Percentiles rank a stretch among this genome's conserved stretches.
Evolutionary conservation across 2,329 filamentous ascomycete genomes (phyloP).

Genomic region (Sclerotiophoma versabilis): DNA sequence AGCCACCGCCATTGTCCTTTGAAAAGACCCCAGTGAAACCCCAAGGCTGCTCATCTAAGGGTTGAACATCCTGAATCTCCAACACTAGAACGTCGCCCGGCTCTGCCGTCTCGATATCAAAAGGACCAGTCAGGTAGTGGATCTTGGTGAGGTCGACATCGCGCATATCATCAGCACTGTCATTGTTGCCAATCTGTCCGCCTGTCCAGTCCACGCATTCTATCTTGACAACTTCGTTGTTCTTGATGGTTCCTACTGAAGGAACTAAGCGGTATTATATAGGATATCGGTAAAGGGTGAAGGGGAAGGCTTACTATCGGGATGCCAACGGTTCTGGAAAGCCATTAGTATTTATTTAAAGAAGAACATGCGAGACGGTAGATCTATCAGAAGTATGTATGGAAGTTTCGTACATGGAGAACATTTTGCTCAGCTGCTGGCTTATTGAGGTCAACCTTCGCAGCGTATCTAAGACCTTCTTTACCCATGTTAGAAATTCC

Average conservation of each 20-base stretch:
- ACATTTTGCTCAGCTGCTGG: constrained; percentile 73
- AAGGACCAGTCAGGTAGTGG: constrained; percentile 89
- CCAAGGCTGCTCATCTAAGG: constrained; percentile 85
- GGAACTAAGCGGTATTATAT: constrained; percentile 66
- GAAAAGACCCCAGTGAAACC: constrained; percentile 87
- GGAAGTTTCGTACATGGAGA: constrained; percentile 69
- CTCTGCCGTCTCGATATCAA: constrained; percentile 82
- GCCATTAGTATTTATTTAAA: neutral
- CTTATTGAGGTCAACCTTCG: constrained; percentile 76
- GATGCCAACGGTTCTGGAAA: constrained; percentile 88
- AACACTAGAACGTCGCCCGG: constrained; percentile 86
- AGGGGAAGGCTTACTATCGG: constrained; percentile 68
- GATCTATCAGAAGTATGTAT: neutral
- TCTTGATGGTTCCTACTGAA: constrained; percentile 73
- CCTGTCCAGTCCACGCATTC: constrained; percentile 81
- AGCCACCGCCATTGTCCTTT: constrained; percentile 83
- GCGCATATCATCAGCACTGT: constrained; percentile 85
- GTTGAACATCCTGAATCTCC: constrained; percentile 93
- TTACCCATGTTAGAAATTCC: constrained; percentile 52
- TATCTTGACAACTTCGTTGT: constrained; percentile 89
- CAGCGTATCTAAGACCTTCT: constrained; percentile 70
- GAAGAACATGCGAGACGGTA: neutral
- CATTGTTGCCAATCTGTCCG: constrained; percentile 87
- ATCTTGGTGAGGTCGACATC: constrained; percentile 84
- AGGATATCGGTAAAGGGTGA: neutral